Evolutionary conservation across 306 rosid genomes (phyloP).

Genomic region (Casuarina equisetifolia): DNA sequence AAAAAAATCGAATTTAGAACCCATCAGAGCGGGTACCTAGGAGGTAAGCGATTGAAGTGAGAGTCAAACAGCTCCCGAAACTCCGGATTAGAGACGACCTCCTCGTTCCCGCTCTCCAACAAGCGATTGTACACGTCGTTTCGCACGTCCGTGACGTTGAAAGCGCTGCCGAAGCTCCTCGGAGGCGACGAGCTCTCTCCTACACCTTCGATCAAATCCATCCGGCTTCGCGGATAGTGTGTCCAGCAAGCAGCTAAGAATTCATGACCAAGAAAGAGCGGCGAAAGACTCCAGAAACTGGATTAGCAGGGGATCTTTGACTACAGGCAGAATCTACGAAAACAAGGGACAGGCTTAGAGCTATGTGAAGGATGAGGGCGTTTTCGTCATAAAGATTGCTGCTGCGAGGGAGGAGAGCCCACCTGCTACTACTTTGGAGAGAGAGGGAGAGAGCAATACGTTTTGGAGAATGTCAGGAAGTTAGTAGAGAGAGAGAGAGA

Average conservation of each 20-base stretch:
- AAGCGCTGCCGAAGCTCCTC: constrained; percentile 47
- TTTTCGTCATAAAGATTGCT: constrained; percentile 25
- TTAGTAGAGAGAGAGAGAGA: background rate
- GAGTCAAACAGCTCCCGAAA: constrained; percentile 81
- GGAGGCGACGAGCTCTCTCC: constrained; percentile 99
- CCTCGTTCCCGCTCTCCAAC: constrained; percentile 60
- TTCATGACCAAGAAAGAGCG: constrained; percentile 29
- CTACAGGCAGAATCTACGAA: constrained; percentile 34
- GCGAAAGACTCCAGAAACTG: background rate
- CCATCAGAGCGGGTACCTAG: constrained; percentile 51
- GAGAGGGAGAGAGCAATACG: background rate
- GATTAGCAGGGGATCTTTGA: constrained; percentile 32
- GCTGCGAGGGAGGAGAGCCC: background rate
- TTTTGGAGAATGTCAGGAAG: background rate
- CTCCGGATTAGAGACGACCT: constrained; percentile 62
- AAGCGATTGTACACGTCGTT: constrained; percentile 81
- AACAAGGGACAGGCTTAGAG: constrained; percentile 8
- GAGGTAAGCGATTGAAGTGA: constrained; percentile 95
- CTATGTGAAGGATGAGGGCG: constrained; percentile 34
- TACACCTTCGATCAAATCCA: constrained; percentile 93
- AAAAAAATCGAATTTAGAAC: background rate
- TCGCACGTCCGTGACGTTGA: constrained; percentile 62
- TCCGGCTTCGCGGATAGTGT: constrained; percentile 8
- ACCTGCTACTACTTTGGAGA: background rate
- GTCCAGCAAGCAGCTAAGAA: constrained; percentile 3